Conservation (phyloP, 2,329 filamentous ascomycete species). For the Xylaria sp. region DNA sequence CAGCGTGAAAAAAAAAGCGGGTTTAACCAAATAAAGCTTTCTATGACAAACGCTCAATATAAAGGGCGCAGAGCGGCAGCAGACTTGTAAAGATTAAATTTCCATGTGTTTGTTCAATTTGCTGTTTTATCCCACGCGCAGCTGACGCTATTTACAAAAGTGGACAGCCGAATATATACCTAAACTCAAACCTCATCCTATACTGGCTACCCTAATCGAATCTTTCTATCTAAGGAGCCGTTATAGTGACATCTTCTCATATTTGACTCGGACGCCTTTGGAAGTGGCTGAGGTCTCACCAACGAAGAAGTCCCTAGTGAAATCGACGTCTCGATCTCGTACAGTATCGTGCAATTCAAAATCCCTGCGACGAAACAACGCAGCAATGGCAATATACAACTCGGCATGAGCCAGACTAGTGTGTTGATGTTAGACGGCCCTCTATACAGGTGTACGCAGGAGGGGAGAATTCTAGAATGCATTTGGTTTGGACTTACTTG, state of each 20-base stretch:
- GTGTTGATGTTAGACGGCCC: background rate
- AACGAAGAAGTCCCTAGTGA: slow-evolving; percentile 37
- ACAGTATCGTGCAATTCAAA: slow-evolving; percentile 34
- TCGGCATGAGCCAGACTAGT: slow-evolving; percentile 37
- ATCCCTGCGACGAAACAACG: slow-evolving; percentile 26
- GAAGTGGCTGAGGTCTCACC: slow-evolving; percentile 32
- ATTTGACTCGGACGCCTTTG: slow-evolving; percentile 34
- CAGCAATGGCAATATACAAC: slow-evolving; percentile 35
- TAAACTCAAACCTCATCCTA: background rate
- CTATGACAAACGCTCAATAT: too few species aligned
- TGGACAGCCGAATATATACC: background rate
- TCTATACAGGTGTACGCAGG: too few species aligned
- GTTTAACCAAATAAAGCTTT: background rate
- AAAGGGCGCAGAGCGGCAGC: background rate
- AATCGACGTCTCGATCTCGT: slow-evolving; percentile 37
- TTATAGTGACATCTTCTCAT: background rate
- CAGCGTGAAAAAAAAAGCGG: background rate
- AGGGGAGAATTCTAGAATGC: too few species aligned
- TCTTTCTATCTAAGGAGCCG: background rate
- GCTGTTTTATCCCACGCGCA: background rate
- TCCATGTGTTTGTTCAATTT: background rate
- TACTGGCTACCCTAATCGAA: too few species aligned
- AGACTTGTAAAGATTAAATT: background rate
- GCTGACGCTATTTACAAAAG: background rate
- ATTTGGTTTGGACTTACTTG: slow-evolving; percentile 30